These are phyloP conservation scores for Solanum aculeatissimum DNA, from an alignment of 305 asterid species.

Conservation along the genomic window DNA sequence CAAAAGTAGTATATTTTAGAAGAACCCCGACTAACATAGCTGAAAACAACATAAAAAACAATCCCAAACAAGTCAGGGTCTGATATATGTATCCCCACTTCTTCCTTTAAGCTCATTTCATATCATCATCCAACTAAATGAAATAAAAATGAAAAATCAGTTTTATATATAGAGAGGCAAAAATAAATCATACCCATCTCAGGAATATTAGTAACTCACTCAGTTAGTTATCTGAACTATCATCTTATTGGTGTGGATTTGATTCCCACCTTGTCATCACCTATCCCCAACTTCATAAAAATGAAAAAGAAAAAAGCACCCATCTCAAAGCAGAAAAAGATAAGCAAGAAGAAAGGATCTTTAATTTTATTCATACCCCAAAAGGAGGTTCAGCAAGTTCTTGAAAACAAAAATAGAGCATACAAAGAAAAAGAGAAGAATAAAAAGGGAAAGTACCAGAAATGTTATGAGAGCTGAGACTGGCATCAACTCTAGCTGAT, in stretches of 20 bases:
- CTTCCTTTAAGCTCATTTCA: neutral
- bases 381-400: neutral
- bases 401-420: neutral
- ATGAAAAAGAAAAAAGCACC: neutral
- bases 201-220: neutral
- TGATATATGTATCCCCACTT: neutral
- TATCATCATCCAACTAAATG: neutral
- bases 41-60: neutral
- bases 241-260: neutral
- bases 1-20: too few species aligned
- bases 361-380: neutral
- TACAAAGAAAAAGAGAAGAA: neutral
- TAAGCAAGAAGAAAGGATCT: neutral
- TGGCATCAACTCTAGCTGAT: slow-evolving; percentile 23
- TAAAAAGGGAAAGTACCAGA: neutral
- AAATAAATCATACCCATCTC: neutral
- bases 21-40: too few species aligned
- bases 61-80: neutral
- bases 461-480: slow-evolving; percentile 9
- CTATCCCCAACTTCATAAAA: neutral
- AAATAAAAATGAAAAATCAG: neutral
- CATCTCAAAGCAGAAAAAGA: neutral
- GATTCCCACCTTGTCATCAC: neutral
- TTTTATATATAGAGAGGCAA: neutral
- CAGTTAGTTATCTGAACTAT: neutral